Conservation (phyloP, 495 filamentous ascomycete genomes). For the Bathelium albidoporum region DNA sequence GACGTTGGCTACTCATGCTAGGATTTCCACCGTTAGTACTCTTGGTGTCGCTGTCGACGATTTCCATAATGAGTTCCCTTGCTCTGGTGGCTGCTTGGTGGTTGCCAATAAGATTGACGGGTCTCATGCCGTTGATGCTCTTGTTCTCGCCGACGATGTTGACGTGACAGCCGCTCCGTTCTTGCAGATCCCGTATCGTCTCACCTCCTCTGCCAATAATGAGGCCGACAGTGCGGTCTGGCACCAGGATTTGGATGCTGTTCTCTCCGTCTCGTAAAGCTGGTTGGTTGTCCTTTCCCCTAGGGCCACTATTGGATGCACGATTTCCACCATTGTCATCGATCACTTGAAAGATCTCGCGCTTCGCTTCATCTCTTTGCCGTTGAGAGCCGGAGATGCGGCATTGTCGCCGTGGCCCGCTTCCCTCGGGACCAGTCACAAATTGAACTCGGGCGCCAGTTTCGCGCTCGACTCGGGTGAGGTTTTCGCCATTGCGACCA, state of each 20-base stretch:
- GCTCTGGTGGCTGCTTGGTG: constrained; percentile 54
- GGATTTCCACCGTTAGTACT: constrained; percentile 16
- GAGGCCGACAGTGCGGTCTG: constrained; percentile 75
- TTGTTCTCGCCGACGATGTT: constrained; percentile 83
- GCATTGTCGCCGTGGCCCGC: constrained; percentile 59
- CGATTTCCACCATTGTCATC: constrained; percentile 64
- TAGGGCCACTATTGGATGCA: constrained; percentile 18
- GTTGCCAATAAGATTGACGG: constrained; percentile 73
- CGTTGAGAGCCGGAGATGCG: constrained; percentile 60
- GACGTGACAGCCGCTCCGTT: constrained; percentile 74
- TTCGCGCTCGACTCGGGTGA: constrained; percentile 65
- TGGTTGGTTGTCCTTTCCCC: constrained; percentile 37
- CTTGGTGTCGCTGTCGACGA: constrained; percentile 74
- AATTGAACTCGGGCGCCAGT: constrained; percentile 72
- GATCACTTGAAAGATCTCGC: constrained; percentile 69
- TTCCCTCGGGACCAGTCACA: constrained; percentile 55
- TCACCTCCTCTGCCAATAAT: constrained; percentile 80
- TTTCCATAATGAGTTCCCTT: constrained; percentile 73
- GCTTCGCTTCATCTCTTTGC: constrained; percentile 58
- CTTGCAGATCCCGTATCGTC: constrained; percentile 81
- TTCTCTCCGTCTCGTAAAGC: constrained; percentile 60
- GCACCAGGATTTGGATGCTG: constrained; percentile 74
- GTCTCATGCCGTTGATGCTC: constrained; percentile 70
- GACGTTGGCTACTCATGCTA: constrained; percentile 13
- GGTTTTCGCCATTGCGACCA: constrained; percentile 70